Evolutionary conservation across 164 flowering plant species (phyloP), one percentile per base, ranked within the genome.

Genomic region (Aristolochia contorta): DNA sequence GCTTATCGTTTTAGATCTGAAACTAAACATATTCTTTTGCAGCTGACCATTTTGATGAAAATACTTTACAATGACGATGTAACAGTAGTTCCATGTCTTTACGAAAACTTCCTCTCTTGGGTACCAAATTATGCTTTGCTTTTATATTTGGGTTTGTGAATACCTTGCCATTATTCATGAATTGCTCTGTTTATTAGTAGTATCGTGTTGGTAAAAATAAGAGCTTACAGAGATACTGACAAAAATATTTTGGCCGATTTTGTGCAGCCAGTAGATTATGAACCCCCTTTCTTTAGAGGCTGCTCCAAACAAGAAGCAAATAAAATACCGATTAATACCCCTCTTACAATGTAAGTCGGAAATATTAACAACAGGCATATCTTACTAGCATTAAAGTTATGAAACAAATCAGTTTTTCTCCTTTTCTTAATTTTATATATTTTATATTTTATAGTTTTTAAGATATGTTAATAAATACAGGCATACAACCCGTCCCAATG

Each of bases 281-380:
- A 89, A 74, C 97, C 98, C 52, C 98, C 98, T 14, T 93, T 86
- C 75, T 89, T 93, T 74, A 77, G 80, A 66, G 21, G 89, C 63
- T 92, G 97, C 77, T 69, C 79, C 0, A 90, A 76, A 54, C 84
- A 83, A 78, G 97, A 93, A 75, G 80, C 82, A 58, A 79, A 71
- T 54, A 74, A 82, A 70, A 52, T 78, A 45, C 87, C 96, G 98
- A 72, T 63, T 0, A 87, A 79, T 71, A 82, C 64, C 59, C 98
- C 97, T 47, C 65, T 92, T 66, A 83, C 75, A 69, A 79, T 92
- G 97, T 90, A 89, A 69, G 91, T 89, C 72, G 98, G 96, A 15
- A 81, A 89, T 67, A 96, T 92, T 23, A 87, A 92, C 76, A 92
- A 97, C 89, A 92, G 89, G 81, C 94, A 87, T 76, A 72, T 89